Evolutionary conservation across 352 stramenopile genomes (phyloP).

Genomic region (Pythium inflatum): DNA sequence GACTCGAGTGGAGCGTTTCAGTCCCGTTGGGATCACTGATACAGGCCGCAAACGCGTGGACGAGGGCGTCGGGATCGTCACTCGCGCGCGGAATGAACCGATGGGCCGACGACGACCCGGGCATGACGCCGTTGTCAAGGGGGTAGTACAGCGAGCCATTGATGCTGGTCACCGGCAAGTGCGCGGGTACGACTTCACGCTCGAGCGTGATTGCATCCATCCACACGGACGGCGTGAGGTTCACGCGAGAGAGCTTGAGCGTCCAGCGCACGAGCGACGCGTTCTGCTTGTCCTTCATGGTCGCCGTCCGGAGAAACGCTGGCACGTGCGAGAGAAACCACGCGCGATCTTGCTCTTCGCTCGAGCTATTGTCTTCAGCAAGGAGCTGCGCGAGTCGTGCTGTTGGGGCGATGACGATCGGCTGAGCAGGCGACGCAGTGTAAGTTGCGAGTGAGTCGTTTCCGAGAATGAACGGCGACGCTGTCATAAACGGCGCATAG

Average conservation of each 20-base stretch:
- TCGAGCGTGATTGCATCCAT: slow-evolving; percentile 10
- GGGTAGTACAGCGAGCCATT: not conserved
- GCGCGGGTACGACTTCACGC: not conserved
- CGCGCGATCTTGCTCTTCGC: not conserved
- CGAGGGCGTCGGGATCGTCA: not conserved
- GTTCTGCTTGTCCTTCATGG: not conserved
- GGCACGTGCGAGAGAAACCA: not conserved
- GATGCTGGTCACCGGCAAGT: not conserved
- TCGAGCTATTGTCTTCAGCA: not conserved
- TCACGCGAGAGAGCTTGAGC: not conserved
- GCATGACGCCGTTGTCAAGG: too few relatives aligned
- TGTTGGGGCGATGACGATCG: not conserved
- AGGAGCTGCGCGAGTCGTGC: not conserved
- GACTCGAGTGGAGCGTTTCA: not conserved
- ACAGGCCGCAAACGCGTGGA: not conserved
- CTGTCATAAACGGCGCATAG: not conserved
- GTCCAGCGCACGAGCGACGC: not conserved
- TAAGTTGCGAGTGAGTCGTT: not conserved
- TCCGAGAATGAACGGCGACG: not conserved
- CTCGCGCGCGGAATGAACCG: not conserved
- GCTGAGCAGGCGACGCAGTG: not conserved
- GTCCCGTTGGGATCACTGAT: not conserved
- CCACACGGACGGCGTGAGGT: not conserved
- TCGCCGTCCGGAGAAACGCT: not conserved
- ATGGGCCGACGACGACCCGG: not conserved